phyloP scores from a whole-genome alignment of 2,329 filamentous ascomycete genomes.

The Fusarium metavorans region DNA sequence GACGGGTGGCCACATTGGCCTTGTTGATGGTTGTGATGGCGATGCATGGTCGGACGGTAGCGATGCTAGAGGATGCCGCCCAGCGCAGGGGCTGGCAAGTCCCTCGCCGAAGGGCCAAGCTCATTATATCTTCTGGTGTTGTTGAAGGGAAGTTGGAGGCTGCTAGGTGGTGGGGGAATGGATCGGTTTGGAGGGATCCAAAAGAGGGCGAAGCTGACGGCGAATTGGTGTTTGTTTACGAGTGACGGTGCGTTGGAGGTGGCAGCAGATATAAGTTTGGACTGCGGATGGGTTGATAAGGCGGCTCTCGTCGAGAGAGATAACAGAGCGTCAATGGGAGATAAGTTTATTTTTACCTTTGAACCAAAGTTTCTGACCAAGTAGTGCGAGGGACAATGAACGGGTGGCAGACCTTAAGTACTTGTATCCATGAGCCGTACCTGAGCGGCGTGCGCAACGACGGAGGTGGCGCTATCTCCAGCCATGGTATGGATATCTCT shows the following conservation, averaged over 20 bases:
- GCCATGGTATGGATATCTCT: constrained; percentile 14
- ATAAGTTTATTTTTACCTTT: constrained; percentile 36
- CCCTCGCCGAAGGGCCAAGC: constrained; percentile 43
- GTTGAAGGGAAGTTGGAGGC: not conserved
- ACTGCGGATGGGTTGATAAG: not conserved
- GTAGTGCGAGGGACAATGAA: not conserved
- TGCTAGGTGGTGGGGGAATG: constrained; percentile 17
- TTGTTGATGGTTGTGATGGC: constrained; percentile 35
- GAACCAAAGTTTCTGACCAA: not conserved
- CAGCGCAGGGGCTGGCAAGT: constrained; percentile 42
- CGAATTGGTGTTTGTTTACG: constrained; percentile 28
- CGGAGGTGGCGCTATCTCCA: constrained; percentile 40
- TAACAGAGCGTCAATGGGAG: constrained; percentile 25
- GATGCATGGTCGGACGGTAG: constrained; percentile 34
- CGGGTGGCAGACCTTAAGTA: constrained; percentile 37
- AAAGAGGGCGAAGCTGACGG: constrained; percentile 21
- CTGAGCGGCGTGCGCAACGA: constrained; percentile 25
- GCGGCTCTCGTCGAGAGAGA: not conserved
- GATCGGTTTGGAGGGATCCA: constrained; percentile 37
- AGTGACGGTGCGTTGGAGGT: not conserved
- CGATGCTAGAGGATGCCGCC: constrained; percentile 34
- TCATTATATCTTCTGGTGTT: constrained; percentile 39
- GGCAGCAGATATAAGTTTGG: not conserved
- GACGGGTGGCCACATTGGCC: constrained; percentile 36
- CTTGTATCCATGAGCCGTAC: constrained; percentile 21